Conservation (phyloP, 441 rosid genomes). For the Syzygium syzygioides region DNA sequence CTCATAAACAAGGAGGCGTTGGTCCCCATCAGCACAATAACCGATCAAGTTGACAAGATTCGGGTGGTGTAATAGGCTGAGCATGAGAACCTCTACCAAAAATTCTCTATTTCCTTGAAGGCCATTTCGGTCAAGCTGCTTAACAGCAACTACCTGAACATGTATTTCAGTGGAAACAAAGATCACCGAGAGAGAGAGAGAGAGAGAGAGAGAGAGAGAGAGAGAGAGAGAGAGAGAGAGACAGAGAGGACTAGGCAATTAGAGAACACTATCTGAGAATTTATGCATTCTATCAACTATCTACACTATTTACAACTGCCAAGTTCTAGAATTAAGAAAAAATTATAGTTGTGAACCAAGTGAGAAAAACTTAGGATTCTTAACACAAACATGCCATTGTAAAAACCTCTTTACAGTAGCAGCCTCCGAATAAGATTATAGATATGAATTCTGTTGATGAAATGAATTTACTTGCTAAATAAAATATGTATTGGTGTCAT, state of each 20-base stretch:
- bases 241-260: background rate
- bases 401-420: background rate
- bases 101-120: slow-evolving; percentile 98
- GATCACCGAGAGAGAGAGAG: background rate
- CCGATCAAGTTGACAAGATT: slow-evolving; percentile 95
- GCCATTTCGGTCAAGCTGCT: slow-evolving; percentile 95
- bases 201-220: background rate
- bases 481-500: background rate
- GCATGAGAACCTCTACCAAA: slow-evolving; percentile 97
- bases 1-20: slow-evolving; percentile 94
- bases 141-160: slow-evolving; percentile 91
- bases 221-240: background rate
- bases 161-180: slow-evolving; percentile 1
- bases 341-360: background rate
- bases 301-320: background rate
- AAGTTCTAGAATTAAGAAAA: background rate
- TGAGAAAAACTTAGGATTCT: background rate
- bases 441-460: background rate
- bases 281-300: background rate
- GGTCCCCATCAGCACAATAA: slow-evolving; percentile 98
- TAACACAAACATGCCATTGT: background rate
- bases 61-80: slow-evolving; percentile 89
- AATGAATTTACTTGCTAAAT: background rate
- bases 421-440: background rate
- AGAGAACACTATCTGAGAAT: background rate